Evolutionary conservation across 805 yeast genomes (phyloP).

Genomic region (Blastobotrys robertii): DNA sequence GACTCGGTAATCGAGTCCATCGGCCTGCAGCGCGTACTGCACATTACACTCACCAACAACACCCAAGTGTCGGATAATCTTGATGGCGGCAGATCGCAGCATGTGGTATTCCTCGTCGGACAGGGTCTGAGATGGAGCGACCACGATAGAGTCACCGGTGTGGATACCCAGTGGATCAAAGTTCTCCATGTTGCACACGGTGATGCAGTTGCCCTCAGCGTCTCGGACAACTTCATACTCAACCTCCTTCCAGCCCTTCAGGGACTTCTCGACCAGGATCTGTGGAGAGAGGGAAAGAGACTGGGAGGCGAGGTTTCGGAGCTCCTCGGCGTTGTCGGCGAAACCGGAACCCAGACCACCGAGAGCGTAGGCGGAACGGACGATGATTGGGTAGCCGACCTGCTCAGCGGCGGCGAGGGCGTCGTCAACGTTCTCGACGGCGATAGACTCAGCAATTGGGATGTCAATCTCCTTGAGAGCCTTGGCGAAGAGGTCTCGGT

Average conservation of each 20-base stretch:
- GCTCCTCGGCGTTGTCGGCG: constrained; percentile 74
- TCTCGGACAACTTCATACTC: constrained; percentile 98
- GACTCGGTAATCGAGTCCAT: constrained; percentile 89
- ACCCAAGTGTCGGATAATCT: constrained; percentile 94
- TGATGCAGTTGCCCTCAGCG: constrained; percentile 91
- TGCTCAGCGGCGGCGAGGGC: constrained; percentile 81
- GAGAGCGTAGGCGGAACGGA: constrained; percentile 92
- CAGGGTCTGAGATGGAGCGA: constrained; percentile 96
- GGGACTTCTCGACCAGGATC: constrained; percentile 89
- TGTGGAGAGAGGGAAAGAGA: constrained; percentile 88
- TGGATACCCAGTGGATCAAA: constrained; percentile 97
- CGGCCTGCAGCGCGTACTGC: constrained; percentile 93
- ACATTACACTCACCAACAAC: constrained; percentile 99
- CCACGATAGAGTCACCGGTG: constrained; percentile 98
- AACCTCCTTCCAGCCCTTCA: constrained; percentile 98
- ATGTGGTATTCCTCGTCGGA: constrained; percentile 97
- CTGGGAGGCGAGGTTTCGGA: constrained; percentile 79
- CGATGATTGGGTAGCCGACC: constrained; percentile 93
- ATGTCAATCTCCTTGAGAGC: constrained; percentile 92
- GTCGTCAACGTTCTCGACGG: constrained; percentile 88
- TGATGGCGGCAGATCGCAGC: constrained; percentile 96
- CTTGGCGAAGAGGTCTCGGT: constrained; percentile 90
- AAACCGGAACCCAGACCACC: constrained; percentile 99
- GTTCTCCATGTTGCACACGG: constrained; percentile 99
- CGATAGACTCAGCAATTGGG: constrained; percentile 94